phyloP scores from a whole-genome alignment of 2,329 filamentous ascomycete species.

The Bipolaris zeicola region DNA sequence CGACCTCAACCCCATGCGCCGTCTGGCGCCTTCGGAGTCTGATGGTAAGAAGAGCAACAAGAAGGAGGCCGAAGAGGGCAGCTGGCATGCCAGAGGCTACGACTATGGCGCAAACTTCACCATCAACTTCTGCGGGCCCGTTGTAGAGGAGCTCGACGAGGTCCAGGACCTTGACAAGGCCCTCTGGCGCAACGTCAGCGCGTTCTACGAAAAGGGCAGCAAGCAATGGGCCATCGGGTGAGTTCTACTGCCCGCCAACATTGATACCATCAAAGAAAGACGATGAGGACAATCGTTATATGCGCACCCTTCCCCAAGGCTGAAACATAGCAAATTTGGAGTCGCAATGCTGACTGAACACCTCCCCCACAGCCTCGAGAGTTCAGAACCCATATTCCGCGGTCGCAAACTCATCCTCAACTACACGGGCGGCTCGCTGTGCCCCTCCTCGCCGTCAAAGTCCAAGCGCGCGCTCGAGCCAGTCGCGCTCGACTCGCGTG shows the following conservation, averaged over 20 bases:
- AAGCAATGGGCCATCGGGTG: slow-evolving; percentile 77
- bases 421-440: slow-evolving; percentile 58
- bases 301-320: background rate
- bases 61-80: slow-evolving; percentile 63
- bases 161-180: slow-evolving; percentile 68
- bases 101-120: slow-evolving; percentile 84
- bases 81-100: slow-evolving; percentile 70
- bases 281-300: background rate
- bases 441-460: slow-evolving; percentile 40
- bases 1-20: slow-evolving; percentile 64
- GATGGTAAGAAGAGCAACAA: slow-evolving; percentile 47
- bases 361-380: slow-evolving; percentile 56
- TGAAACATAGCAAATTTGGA: background rate
- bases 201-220: slow-evolving; percentile 71
- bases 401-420: slow-evolving; percentile 67
- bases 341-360: slow-evolving; percentile 21
- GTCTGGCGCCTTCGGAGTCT: slow-evolving; percentile 53
- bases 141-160: slow-evolving; percentile 68
- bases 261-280: too few species aligned
- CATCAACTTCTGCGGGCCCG: slow-evolving; percentile 77
- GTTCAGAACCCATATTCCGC: slow-evolving; percentile 61
- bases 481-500: slow-evolving; percentile 34
- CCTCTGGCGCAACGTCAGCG: slow-evolving; percentile 75
- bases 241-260: slow-evolving; percentile 38
- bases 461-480: slow-evolving; percentile 33